Conservation (phyloP, 2,329 filamentous ascomycete genomes). For the Leptosphaerulina australis region DNA sequence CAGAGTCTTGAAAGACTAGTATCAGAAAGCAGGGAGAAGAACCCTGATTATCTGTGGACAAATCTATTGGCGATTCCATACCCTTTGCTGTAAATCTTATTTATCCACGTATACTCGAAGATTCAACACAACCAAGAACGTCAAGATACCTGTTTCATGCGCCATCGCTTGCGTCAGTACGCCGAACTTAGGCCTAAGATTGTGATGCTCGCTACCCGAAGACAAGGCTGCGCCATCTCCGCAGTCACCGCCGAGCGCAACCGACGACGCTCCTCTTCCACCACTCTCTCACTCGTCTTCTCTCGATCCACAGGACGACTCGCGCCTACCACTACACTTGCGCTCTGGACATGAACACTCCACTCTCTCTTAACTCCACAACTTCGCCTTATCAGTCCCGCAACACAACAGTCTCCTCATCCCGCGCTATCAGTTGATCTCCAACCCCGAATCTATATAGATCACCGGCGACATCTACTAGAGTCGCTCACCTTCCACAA, state of each 20-base stretch:
- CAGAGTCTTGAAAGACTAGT: constrained; percentile 11
- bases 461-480: constrained; percentile 37
- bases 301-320: constrained; percentile 24
- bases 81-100: background rate
- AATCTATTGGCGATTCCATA: background rate
- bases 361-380: constrained; percentile 32
- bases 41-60: background rate
- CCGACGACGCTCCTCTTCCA: constrained; percentile 9
- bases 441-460: constrained; percentile 26
- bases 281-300: constrained; percentile 18
- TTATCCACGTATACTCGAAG: background rate
- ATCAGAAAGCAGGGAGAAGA: background rate
- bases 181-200: constrained; percentile 15
- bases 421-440: constrained; percentile 26
- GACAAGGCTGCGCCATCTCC: constrained; percentile 27
- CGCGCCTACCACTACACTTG: constrained; percentile 32
- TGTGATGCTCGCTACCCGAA: constrained; percentile 24
- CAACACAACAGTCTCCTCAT: constrained; percentile 31
- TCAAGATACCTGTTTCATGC: background rate
- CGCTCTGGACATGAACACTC: constrained; percentile 45
- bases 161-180: constrained; percentile 13
- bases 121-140: background rate
- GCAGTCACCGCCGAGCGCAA: constrained; percentile 26
- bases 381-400: constrained; percentile 28
- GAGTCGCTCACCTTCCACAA: constrained; percentile 19